phyloP scores from a whole-genome alignment of 139 green algal genomes.

The Pseudopediastrum boryanum region DNA sequence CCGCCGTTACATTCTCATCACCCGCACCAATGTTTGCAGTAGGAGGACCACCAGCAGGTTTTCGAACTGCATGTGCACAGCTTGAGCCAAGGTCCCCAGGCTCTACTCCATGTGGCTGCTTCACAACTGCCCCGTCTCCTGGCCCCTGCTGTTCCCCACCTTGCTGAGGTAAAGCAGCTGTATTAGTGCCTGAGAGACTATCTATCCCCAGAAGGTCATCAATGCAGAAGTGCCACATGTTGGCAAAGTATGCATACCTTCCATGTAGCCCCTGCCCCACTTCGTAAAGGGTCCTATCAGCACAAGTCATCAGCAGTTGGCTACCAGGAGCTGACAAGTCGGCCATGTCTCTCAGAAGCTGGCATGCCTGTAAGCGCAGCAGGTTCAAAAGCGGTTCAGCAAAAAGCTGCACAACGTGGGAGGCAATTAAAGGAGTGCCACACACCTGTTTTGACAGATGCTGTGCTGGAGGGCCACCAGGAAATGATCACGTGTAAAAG shows the following conservation, averaged over 20 bases:
- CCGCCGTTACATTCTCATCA: too few relatives aligned
- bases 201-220: constrained; percentile 19
- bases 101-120: not conserved
- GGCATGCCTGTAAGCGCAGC: not conserved
- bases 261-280: constrained; percentile 9
- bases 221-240: constrained; percentile 49
- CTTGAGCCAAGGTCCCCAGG: not conserved
- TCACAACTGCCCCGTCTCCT: not conserved
- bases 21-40: too few relatives aligned
- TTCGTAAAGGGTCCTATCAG: constrained; percentile 46
- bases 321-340: constrained; percentile 34
- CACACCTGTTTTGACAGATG: not conserved
- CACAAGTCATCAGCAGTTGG: constrained; percentile 39
- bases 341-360: constrained; percentile 22
- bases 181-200: not conserved
- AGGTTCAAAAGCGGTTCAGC: not conserved
- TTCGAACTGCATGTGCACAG: not conserved
- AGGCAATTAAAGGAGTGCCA: not conserved
- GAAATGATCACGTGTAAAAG: not conserved
- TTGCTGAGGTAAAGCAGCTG: not conserved
- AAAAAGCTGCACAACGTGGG: not conserved
- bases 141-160: too few relatives aligned
- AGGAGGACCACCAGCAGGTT: too few relatives aligned
- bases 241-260: constrained; percentile 45
- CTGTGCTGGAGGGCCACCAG: not conserved